Evolutionary conservation across 2,329 filamentous ascomycete genomes (phyloP).

Genomic region (Xylariaceae sp.): DNA sequence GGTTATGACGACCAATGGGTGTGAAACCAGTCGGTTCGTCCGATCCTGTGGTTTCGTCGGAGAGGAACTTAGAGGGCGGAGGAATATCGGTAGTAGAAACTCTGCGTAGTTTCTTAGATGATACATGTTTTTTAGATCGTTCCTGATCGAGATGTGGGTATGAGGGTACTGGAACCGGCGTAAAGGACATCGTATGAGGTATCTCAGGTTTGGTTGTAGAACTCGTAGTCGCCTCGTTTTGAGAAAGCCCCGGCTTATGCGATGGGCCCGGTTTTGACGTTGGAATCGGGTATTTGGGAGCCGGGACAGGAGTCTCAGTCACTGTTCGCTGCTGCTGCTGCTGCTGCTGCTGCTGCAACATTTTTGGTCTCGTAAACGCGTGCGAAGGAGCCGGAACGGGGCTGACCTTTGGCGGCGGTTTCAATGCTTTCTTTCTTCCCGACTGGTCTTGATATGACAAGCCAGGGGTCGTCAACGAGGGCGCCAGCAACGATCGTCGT

Average conservation of each 20-base stretch:
- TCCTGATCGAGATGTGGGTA: background rate
- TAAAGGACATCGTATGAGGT: background rate
- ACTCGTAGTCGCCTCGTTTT: background rate
- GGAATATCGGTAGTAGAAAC: background rate
- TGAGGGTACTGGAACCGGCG: constrained; percentile 7
- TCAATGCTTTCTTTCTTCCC: background rate
- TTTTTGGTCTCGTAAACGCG: background rate
- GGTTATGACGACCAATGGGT: constrained; percentile 22
- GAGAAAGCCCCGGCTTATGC: background rate
- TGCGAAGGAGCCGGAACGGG: constrained; percentile 10
- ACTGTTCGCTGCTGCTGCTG: background rate
- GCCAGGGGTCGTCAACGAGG: constrained; percentile 16
- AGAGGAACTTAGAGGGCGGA: background rate
- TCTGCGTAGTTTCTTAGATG: background rate
- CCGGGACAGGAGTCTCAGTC: constrained; percentile 6
- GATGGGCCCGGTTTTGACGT: background rate
- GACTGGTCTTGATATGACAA: constrained; percentile 7
- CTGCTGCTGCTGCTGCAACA: background rate
- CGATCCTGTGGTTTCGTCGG: background rate
- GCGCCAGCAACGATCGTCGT: background rate
- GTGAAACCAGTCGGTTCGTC: constrained; percentile 23
- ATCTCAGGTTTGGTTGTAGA: background rate
- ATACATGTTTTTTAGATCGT: background rate
- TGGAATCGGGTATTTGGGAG: background rate
- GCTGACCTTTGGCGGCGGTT: constrained; percentile 2